Conservation (phyloP, 495 filamentous ascomycete genomes). For the Penicillium roqueforti region DNA sequence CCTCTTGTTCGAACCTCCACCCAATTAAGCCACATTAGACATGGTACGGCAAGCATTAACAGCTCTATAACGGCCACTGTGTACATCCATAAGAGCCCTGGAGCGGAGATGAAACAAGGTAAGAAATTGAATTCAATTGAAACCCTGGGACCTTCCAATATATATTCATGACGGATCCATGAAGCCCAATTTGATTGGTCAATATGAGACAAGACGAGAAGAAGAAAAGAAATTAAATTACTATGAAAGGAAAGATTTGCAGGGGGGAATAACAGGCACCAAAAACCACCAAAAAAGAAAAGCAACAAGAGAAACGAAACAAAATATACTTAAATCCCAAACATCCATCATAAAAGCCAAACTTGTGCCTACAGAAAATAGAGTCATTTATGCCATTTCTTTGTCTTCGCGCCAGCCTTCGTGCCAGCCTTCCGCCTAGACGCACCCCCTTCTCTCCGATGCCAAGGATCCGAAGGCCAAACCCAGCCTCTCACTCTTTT, state of each 20-base stretch:
- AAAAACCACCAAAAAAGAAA: conserved; percentile 7
- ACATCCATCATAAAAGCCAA: conserved; percentile 3
- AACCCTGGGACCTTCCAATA: too few species aligned
- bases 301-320: conserved; percentile 3
- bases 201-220: not conserved
- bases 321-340: conserved; percentile 1
- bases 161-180: too few species aligned
- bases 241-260: conserved; percentile 10
- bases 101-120: too few species aligned
- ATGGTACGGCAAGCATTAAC: too few species aligned
- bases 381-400: conserved; percentile 37
- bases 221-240: conserved; percentile 12
- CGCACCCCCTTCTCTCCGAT: conserved; percentile 48
- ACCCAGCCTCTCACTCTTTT: conserved; percentile 83
- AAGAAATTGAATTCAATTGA: too few species aligned
- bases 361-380: not conserved
- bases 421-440: conserved; percentile 19
- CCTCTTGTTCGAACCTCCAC: too few species aligned
- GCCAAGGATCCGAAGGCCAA: conserved; percentile 68
- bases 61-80: too few species aligned
- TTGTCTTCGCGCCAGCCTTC: too few species aligned
- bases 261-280: conserved; percentile 16
- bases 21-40: too few species aligned
- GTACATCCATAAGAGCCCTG: too few species aligned
- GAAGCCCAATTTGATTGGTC: too few species aligned